Evolutionary conservation across 331 rosid genomes (phyloP).

Genomic region (Malus hybrid): DNA sequence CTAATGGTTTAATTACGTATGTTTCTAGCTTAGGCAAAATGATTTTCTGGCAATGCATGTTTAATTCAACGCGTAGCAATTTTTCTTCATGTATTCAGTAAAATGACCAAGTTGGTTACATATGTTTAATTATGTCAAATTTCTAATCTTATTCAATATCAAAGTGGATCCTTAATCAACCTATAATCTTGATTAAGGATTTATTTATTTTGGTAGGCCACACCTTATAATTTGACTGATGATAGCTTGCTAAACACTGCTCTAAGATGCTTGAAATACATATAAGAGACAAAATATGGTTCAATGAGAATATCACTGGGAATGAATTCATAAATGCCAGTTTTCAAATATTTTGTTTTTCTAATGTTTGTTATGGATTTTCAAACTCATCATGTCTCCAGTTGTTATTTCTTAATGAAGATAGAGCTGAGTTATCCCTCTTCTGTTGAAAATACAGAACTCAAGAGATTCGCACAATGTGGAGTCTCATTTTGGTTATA

Average conservation of each 20-base stretch:
- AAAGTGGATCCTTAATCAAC: constrained; percentile 27
- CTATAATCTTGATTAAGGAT: constrained; percentile 8
- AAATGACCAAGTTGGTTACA: constrained; percentile 10
- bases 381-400: background rate
- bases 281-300: background rate
- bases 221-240: constrained; percentile 32
- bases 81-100: constrained; percentile 17
- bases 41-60: no score
- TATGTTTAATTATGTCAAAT: background rate
- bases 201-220: constrained; percentile 24
- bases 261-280: background rate
- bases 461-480: background rate
- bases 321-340: background rate
- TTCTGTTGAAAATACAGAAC: background rate
- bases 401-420: background rate
- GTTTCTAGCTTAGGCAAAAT: background rate
- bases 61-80: background rate
- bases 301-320: background rate
- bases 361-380: background rate
- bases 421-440: background rate
- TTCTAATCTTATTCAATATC: background rate
- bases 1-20: background rate
- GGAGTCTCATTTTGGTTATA: background rate
- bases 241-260: background rate
- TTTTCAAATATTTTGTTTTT: background rate